Percentiles rank a stretch among this genome's conserved stretches.
phyloP scores from a whole-genome alignment of 306 rosid species.

The Cajanus cajan region DNA sequence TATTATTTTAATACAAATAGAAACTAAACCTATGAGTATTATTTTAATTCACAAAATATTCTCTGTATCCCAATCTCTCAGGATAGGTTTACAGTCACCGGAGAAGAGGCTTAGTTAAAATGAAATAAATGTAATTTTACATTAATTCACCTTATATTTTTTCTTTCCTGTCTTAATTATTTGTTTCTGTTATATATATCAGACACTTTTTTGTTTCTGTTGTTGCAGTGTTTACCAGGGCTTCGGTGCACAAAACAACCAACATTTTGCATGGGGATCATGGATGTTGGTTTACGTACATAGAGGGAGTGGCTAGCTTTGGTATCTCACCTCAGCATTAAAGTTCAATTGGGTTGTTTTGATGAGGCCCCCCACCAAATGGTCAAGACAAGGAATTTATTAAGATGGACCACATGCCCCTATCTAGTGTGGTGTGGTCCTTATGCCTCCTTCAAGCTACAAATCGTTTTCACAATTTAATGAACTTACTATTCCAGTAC shows the following conservation, averaged over 20 bases:
- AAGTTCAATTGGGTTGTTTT: neutral
- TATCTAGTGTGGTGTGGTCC: neutral
- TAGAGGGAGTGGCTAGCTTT: neutral
- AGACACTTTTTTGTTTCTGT: neutral
- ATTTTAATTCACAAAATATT: no score
- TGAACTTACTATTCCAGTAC: neutral
- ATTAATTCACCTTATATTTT: neutral
- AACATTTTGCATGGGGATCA: constrained; percentile 6
- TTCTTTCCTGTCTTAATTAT: neutral
- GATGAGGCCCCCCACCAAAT: neutral
- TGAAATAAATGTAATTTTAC: no score
- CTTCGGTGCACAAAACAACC: neutral
- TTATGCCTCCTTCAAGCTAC: neutral
- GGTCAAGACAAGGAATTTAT: neutral
- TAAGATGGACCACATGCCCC: constrained; percentile 22
- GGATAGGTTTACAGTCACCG: no score
- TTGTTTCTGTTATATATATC: neutral
- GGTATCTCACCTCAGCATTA: neutral
- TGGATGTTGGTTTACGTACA: constrained; percentile 8
- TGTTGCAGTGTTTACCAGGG: neutral
- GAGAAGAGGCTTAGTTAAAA: no score
- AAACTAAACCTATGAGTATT: no score
- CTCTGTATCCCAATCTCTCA: no score
- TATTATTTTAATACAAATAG: no score
- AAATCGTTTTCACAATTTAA: neutral